Conservation (phyloP, 179 eudicot genomes). For the Amaranthus tricolor region DNA sequence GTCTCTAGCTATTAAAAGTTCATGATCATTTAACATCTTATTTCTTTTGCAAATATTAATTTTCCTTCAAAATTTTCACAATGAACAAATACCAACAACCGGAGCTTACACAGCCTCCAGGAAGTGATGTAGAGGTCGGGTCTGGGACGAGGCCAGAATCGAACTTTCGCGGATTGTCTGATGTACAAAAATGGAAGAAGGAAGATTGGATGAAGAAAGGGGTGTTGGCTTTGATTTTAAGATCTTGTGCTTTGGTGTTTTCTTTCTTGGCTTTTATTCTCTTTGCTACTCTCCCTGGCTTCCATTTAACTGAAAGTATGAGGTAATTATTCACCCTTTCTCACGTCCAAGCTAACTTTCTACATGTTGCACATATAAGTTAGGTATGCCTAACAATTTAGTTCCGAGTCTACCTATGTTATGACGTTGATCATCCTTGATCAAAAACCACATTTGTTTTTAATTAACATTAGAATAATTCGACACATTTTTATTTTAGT, state of each 20-base stretch:
- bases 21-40: background rate
- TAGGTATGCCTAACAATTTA: too few relatives aligned
- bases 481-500: too few relatives aligned
- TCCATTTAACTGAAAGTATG: constrained; percentile 34
- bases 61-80: too few relatives aligned
- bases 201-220: constrained; percentile 51
- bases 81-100: constrained; percentile 21
- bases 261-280: constrained; percentile 61
- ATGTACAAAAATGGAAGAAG: constrained; percentile 44
- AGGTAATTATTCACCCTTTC: constrained; percentile 28
- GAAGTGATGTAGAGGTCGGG: constrained; percentile 40
- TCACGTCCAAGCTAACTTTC: too few relatives aligned
- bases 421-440: too few relatives aligned
- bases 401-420: too few relatives aligned
- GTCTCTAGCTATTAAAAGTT: background rate
- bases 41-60: background rate
- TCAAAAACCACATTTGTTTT: too few relatives aligned
- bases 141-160: constrained; percentile 10
- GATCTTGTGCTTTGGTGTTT: constrained; percentile 45
- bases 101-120: constrained; percentile 32
- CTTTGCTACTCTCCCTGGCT: constrained; percentile 43
- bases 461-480: too few relatives aligned
- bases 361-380: too few relatives aligned
- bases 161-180: constrained; percentile 40
- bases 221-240: constrained; percentile 27